A percentile compares a stretch with the other conserved stretches of the same genome.
Conservation (phyloP, 2,329 filamentous ascomycete species). For the Clonostachys solani region DNA sequence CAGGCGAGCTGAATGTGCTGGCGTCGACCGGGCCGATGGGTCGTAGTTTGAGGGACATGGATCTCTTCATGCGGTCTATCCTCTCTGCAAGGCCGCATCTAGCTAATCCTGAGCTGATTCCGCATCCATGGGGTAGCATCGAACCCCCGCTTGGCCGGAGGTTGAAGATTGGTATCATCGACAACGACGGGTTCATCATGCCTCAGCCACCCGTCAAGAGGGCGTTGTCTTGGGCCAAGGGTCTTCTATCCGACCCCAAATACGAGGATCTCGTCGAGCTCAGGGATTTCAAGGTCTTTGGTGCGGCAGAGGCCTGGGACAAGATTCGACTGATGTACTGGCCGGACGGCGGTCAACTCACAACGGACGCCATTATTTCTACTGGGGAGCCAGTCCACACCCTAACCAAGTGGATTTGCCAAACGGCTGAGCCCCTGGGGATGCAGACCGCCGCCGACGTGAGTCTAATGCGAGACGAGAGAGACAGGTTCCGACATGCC, state of each 20-base stretch:
- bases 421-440: too few relatives aligned
- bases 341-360: slow-evolving; percentile 13
- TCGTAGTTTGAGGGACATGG: slow-evolving; percentile 22
- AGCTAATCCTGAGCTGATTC: slow-evolving; percentile 28
- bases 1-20: slow-evolving; percentile 26
- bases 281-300: slow-evolving; percentile 12
- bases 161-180: slow-evolving; percentile 11
- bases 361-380: slow-evolving; percentile 6
- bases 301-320: slow-evolving; percentile 10
- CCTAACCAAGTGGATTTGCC: slow-evolving; percentile 15
- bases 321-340: slow-evolving; percentile 13
- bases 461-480: slow-evolving; percentile 13
- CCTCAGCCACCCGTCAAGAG: slow-evolving; percentile 16
- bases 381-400: slow-evolving; percentile 18
- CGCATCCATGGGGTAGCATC: slow-evolving; percentile 31
- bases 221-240: slow-evolving; percentile 8
- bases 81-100: slow-evolving; percentile 33
- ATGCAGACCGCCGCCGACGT: slow-evolving; percentile 6
- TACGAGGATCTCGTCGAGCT: slow-evolving; percentile 9
- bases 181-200: slow-evolving; percentile 12
- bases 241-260: slow-evolving; percentile 5
- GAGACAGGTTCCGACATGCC: slow-evolving; percentile 21
- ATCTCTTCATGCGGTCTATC: slow-evolving; percentile 27
- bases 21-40: slow-evolving; percentile 11
- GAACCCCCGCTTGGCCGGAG: slow-evolving; percentile 1